Evolutionary conservation across 2,329 filamentous ascomycete species (phyloP), one percentile per base, ranked within the genome.

Genomic region (Trichoderma pleuroti): DNA sequence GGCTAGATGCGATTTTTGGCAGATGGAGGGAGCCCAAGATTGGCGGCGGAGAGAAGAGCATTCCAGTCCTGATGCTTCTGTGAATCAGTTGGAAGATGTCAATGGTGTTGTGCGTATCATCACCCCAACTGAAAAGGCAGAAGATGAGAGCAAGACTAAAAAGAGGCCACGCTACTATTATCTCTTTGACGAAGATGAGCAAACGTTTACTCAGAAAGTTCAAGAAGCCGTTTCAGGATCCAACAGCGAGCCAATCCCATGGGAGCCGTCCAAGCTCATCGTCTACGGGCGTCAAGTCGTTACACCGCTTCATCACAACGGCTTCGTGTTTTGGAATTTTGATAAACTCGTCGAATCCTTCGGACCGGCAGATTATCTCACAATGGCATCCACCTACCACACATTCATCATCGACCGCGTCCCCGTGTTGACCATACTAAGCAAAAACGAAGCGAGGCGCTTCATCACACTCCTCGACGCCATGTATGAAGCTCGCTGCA

Each of bases 391-490:
- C 1, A 91, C 87, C 18, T 95, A 91, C 78, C 92, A 94, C 79
- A 94, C 92, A 0, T 86, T 95, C 72, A 88, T 95, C 76, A 83
- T 95, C 60, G 90, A 91, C 74, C 81, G 89, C 24, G 85, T 95
- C 1, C 92, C 93, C 0, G 78, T 91, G 18, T 82, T 96, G 14
- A 90, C 87, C 0, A 79, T 90, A 2, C 80, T 88, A 1, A 89
- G 90, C 78, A 95, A 94, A 80, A 95, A 94, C 78, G 92, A 95
- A 81, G 93, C 93, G 1, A 85, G 92, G 5, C 86, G 93, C 12
- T 90, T 96, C 77, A 95, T 95, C 77, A 94, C 91, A 0, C 84
- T 96, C 1, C 86, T 95, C 1, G 92, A 96, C 76, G 92, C 92
- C 0, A 83, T 93, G 0, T 95, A 95, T 79, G 92, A 95, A 81